Evolutionary conservation across 805 yeast genomes (phyloP), one percentile per base, ranked within the genome.

Genomic region (Kuraishia floccosa): DNA sequence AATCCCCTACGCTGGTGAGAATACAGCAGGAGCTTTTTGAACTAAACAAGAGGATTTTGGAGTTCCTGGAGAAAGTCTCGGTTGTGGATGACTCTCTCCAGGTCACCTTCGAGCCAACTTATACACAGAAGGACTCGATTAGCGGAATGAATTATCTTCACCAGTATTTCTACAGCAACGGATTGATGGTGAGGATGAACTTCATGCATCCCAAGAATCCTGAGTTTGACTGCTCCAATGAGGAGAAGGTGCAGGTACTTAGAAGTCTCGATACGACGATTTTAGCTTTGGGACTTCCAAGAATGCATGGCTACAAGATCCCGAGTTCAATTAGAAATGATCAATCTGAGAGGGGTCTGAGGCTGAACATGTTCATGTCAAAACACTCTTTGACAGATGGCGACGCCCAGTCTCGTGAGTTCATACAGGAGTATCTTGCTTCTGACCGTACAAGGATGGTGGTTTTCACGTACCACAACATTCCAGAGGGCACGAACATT

Each of bases 371-470:
- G 34, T 81, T 81, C 40, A 76, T 85, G 84, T 67, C 73, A 17
- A 75, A 72, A 34, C 67, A 74, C 52, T 60, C 84, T 0, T 56
- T 69, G 28, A 65, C 68, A 36, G 74, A 76, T 36, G 52, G 65
- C 8, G 68, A 66, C 13, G 4, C 38, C 47, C 5, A 44, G 57
- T 70, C 68, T 11, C 42, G 53, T 10, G 57, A 63, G 0, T 56
- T 76, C 23, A 63, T 81, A 8, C 73, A 69, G 31, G 84, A 73
- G 38, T 72, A 81, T 1, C 70, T 79, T 11, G 72, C 79, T 23
- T 60, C 67, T 24, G 93, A 82, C 45, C 94, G 94, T 10, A 53
- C 72, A 0, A 93, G 91, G 1, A 63, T 76, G 14, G 56, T 81
- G 17, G 72, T 78, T 3, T 41, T 79, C 17, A 68, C 71, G 26